phyloP scores from a whole-genome alignment of 768 basidiomycete genomes.

The Holtermanniella nyarrowii region DNA sequence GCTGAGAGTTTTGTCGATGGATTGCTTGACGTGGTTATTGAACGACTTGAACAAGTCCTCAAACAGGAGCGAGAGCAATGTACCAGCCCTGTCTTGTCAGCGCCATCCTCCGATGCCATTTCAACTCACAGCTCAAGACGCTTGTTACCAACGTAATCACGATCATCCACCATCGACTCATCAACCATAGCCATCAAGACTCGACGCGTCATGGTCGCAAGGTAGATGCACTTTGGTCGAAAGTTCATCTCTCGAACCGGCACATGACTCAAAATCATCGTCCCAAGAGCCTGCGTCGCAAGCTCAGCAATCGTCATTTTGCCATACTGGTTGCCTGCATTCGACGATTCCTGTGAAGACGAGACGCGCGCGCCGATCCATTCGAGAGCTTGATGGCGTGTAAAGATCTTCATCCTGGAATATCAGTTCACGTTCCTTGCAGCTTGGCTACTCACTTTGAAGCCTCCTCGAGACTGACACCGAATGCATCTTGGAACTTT shows the following conservation, averaged over 20 bases:
- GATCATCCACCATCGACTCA: conserved; percentile 92
- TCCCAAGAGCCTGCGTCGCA: conserved; percentile 89
- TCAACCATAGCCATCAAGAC: conserved; percentile 96
- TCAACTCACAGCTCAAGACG: conserved; percentile 80
- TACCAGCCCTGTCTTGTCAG: conserved; percentile 62
- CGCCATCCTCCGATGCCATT: conserved; percentile 4
- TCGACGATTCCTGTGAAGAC: conserved; percentile 50
- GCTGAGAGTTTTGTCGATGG: conserved; percentile 94
- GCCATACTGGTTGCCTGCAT: conserved; percentile 15
- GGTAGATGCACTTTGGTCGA: conserved; percentile 86
- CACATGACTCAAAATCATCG: conserved; percentile 92
- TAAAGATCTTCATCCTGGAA: conserved; percentile 52
- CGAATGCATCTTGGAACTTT: conserved; percentile 72
- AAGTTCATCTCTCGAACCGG: conserved; percentile 83
- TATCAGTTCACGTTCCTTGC: background rate
- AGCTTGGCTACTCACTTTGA: conserved; percentile 57
- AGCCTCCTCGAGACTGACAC: conserved; percentile 86
- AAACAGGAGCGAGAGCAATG: conserved; percentile 86
- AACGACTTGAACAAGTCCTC: conserved; percentile 99
- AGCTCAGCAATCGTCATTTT: conserved; percentile 80
- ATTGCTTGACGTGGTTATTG: conserved; percentile 85
- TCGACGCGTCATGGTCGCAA: conserved; percentile 91
- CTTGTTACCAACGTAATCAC: conserved; percentile 99
- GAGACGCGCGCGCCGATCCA: conserved; percentile 92
- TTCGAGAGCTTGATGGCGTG: conserved; percentile 84